Evolutionary conservation across 2,329 filamentous ascomycete species (phyloP), one percentile per base, ranked within the genome.

Genomic region (Capronia americana): DNA sequence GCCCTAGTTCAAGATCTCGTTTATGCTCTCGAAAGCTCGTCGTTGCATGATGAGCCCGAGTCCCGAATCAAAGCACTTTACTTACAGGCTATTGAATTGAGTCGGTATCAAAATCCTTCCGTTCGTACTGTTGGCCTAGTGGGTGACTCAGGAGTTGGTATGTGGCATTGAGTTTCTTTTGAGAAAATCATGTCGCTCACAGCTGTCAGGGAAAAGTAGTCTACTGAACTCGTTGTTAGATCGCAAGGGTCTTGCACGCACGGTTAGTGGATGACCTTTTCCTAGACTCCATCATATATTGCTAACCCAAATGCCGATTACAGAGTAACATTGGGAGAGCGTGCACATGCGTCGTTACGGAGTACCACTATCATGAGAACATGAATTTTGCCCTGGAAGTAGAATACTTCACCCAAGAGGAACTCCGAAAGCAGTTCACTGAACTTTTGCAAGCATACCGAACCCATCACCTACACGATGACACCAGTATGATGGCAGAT

Each of bases 351-450:
- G 61, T 63, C 41, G 51, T 20, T 20, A 63, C 61, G 26, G 61
- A 63, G 38, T 63, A 57, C 50, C 61, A 63, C 23, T 57, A 63
- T 28, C 61, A 63, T 23, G 51, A 63, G 24, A 11, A 63, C 41
- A 38, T 4, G 4, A 30, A 57, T 34, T 63, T 63, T 46, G 41
- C 51, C 41, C 34, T 63, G n/a, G 61, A 63, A 23, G 23, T 57
- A 12, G 51, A 63, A 63, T 63, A 63, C 34, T 63, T 63, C 61
- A 63, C 61, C 17, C 14, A n/a, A 24, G 61, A 63, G 14, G 51
- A 63, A 38, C 34, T 63, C 50, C 53, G 24, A 12, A 26, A 51
- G 23, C 61, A 57, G 30, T 34, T 63, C 7, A 63, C 53, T 26
- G 61, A 63, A 28, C 61, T 63, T 32, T 23, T 63, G 14, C 61